Base-by-base conservation (phyloP, 805 yeast genomes). In the Brettanomyces naardenensis region DNA sequence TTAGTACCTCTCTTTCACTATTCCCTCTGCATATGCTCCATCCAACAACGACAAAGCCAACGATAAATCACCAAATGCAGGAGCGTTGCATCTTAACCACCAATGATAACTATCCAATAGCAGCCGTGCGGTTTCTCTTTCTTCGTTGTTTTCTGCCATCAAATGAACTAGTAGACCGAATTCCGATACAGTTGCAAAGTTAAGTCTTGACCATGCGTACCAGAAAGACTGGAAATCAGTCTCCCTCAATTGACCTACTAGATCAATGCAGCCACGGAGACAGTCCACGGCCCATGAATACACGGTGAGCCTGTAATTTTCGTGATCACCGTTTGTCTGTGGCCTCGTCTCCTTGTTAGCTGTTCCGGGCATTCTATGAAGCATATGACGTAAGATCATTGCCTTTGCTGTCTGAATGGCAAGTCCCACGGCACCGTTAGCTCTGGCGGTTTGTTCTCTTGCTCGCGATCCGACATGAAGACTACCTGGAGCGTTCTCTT, bases 191-290 rank as follows among this genome's bases (percentile, higher is more conserved):
- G 25, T 11, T 9, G 41, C 41, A 33, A 38, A 38, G 17, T 34
- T 26, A 6, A 38, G 19, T 10, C 41, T 22, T 15, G 41, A 38
- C 41, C 41, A 38, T 6, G 41, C 33, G 19, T 38, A 38, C 41
- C 41, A 38, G 20, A 38, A 38, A 19, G 19, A 33, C 17, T 34
- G 37, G 27, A 38, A 33, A n/a, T 38, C 33, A 19, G 13, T 20
- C 13, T 10, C 27, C 19, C 22, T 33, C 17, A 38, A 17, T 22
- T 33, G 9, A 19, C 34, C 27, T 4, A 34, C 31, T 11, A 38
- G 28, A 3, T 14, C 26, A 11, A 31, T 10, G 5, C 14, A 13
- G 9, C n/a, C n/a, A 13, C 21, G 10, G 5, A 37, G 31, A 18
- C 40, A 37, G n/a, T 37, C 40, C 19, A 37, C 19, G 6, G 40